phyloP scores from a whole-genome alignment of 1,284 basidiomycete species.

The Rhodotorula sp. region DNA sequence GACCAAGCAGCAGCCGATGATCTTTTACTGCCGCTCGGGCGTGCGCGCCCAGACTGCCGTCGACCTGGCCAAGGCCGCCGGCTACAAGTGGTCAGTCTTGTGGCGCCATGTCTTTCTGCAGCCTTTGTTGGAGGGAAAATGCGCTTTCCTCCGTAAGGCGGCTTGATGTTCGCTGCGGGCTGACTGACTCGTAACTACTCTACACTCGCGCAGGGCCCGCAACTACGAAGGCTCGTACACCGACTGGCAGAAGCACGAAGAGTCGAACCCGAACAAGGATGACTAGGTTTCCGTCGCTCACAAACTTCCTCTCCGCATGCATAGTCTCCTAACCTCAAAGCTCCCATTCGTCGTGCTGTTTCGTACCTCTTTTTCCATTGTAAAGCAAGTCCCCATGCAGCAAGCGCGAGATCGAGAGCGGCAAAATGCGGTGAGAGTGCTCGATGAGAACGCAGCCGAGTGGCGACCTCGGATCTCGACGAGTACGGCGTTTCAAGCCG shows the following conservation, averaged over 20 bases:
- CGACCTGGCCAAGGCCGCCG: conserved; percentile 79
- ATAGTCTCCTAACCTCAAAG: not conserved
- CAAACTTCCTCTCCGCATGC: too few species aligned
- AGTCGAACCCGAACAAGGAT: conserved; percentile 17
- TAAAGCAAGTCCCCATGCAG: too few species aligned
- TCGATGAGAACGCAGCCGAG: too few species aligned
- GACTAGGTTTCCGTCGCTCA: conserved; percentile 4
- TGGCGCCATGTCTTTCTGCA: not conserved
- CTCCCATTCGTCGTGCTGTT: not conserved
- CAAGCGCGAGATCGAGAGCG: too few species aligned
- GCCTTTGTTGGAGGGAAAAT: not conserved
- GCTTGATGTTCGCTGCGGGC: too few species aligned
- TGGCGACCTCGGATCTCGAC: not conserved
- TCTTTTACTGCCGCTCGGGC: conserved; percentile 94
- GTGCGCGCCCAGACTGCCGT: conserved; percentile 77
- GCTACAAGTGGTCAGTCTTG: conserved; percentile 71
- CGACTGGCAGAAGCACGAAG: conserved; percentile 70
- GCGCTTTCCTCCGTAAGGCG: too few species aligned
- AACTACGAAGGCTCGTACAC: conserved; percentile 93
- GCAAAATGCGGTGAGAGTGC: too few species aligned
- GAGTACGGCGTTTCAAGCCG: not conserved
- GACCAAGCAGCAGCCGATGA: conserved; percentile 67
- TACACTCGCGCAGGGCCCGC: conserved; percentile 57
- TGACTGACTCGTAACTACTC: not conserved
- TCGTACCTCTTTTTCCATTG: too few species aligned